Conservation (phyloP, 2,329 filamentous ascomycete genomes). For the Leptographium galeiforme region DNA sequence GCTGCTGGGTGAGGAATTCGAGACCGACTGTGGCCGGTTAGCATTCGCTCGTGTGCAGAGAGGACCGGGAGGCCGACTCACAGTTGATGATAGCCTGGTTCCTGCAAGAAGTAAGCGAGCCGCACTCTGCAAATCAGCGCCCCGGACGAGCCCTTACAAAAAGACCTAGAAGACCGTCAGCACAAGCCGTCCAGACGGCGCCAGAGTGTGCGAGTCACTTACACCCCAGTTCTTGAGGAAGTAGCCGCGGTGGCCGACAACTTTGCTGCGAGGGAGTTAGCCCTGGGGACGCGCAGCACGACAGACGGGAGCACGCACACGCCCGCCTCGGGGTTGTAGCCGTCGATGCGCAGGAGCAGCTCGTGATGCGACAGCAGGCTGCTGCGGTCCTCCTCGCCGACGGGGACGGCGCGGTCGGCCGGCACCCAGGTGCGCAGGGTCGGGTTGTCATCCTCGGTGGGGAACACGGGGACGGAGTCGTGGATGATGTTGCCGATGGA, state of each 20-base stretch:
- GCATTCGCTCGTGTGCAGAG: not conserved
- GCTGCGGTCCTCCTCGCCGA: conserved; percentile 47
- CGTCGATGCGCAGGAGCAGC: conserved; percentile 74
- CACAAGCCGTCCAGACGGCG: not conserved
- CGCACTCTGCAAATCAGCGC: not conserved
- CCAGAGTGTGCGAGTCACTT: not conserved
- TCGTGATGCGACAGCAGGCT: conserved; percentile 83
- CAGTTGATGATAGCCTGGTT: conserved; percentile 89
- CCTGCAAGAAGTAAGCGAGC: conserved; percentile 2
- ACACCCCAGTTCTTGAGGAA: conserved; percentile 83
- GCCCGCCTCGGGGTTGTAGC: conserved; percentile 84
- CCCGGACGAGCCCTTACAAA: not conserved
- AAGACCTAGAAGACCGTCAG: conserved; percentile 2
- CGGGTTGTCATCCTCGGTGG: conserved; percentile 81
- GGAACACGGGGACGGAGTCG: conserved; percentile 67
- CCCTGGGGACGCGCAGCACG: not conserved
- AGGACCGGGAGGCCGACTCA: not conserved
- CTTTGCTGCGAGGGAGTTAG: conserved; percentile 36
- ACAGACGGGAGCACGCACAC: conserved; percentile 25
- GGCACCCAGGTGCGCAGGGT: conserved; percentile 70
- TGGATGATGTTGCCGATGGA: conserved; percentile 88
- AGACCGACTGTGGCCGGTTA: conserved; percentile 44
- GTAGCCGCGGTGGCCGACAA: conserved; percentile 90
- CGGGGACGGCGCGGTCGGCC: conserved; percentile 47
- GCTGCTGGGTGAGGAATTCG: conserved; percentile 66